phyloP scores from a whole-genome alignment of 2,329 filamentous ascomycete genomes.

The Catunica adiposa region DNA sequence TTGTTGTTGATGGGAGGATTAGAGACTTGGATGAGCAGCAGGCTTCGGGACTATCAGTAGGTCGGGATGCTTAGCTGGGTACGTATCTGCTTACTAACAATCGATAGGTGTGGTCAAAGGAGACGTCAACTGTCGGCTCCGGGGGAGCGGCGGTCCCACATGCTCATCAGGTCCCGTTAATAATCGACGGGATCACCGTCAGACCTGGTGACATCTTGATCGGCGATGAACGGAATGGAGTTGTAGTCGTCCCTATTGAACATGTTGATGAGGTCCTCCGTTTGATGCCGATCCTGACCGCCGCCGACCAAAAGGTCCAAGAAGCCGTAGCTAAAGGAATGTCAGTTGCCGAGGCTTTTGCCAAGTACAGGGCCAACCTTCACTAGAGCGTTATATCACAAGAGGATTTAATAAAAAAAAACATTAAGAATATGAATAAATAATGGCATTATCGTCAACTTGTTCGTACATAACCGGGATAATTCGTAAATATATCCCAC shows the following conservation, averaged over 20 bases:
- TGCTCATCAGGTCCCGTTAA: slow-evolving; percentile 30
- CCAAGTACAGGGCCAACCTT: neutral
- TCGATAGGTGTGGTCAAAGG: slow-evolving; percentile 37
- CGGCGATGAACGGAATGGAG: slow-evolving; percentile 51
- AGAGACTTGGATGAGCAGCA: slow-evolving; percentile 47
- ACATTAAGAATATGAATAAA: neutral
- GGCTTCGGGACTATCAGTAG: slow-evolving; percentile 37
- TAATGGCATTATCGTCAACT: neutral
- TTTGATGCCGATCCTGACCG: slow-evolving; percentile 34
- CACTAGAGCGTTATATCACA: too few species aligned
- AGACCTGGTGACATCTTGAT: slow-evolving; percentile 50
- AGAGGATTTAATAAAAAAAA: too few species aligned
- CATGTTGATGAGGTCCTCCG: slow-evolving; percentile 44
- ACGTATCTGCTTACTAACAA: neutral
- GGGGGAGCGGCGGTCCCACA: slow-evolving; percentile 40
- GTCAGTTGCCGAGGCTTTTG: slow-evolving; percentile 48
- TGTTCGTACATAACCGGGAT: neutral
- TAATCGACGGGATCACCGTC: slow-evolving; percentile 28
- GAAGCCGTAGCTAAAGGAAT: slow-evolving; percentile 46
- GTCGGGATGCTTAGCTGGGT: slow-evolving; percentile 18
- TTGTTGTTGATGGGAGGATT: slow-evolving; percentile 52
- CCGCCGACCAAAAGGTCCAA: slow-evolving; percentile 44
- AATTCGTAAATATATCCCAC: neutral
- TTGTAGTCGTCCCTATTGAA: slow-evolving; percentile 48
- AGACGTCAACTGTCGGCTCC: slow-evolving; percentile 40